Evolutionary conservation across 768 basidiomycete genomes (phyloP), one percentile per base, ranked within the genome.

Genomic region (Tricholoma bakamatsutake): DNA sequence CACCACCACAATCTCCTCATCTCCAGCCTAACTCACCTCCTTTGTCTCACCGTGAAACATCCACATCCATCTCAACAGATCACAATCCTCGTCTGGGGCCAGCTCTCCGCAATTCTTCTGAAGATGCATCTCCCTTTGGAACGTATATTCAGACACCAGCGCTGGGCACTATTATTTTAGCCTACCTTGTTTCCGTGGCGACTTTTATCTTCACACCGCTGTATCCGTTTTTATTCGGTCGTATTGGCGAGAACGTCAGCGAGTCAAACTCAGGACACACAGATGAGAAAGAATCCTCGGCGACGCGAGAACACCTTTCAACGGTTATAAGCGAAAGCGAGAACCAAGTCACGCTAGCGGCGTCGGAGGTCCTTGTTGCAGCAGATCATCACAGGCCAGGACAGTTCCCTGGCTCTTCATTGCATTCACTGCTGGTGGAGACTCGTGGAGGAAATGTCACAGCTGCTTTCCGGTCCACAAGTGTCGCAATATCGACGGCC

Each of bases 1-100:
- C 73, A 13, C 73, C 74, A 9, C 74, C 74, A 13, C 69, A 68
- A 7, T 74, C 74, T 34, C 74, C 75, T 8, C 64, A 61, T 34
- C 54, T 72, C 30, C 58, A 56, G 17, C 63, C 68, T 18, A 57
- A 64, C n/a, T 28, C 40, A 17, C 30, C 27, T n/a, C 18, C 50
- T 37, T n/a, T 24, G 10, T 17, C 28, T n/a, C 28, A 39, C 13
- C 49, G 31, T 3, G 30, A 21, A 45, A 34, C 31, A 33, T 37
- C 12, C 28, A n/a, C n/a, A 9, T n/a, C 46, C 0, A n/a, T 31
- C 30, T 17, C 46, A 48, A 4, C 46, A n/a, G 7, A 10, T 48
- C 28, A n/a, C 7, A 30, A 48, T 17, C n/a, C 24, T 45, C 17
- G 8, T 10, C 18, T 21, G 3, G 40, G 40, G 17, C 40, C 18